Conservation (phyloP, 495 filamentous ascomycete genomes). For the Poronia punctata region DNA sequence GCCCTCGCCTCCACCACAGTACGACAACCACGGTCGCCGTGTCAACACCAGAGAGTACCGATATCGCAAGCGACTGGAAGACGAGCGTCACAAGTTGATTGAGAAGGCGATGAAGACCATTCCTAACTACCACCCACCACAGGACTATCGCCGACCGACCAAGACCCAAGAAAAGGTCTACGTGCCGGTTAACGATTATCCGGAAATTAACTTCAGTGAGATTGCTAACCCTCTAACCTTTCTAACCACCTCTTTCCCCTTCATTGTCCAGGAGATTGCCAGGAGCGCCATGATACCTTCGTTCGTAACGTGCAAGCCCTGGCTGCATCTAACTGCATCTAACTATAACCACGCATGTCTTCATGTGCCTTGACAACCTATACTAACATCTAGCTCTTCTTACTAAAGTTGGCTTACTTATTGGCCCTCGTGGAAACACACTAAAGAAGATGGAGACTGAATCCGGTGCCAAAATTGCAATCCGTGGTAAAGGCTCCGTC, state of each 20-base stretch:
- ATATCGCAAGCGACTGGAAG: slow-evolving; percentile 94
- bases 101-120: slow-evolving; percentile 98
- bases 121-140: slow-evolving; percentile 94
- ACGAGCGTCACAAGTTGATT: slow-evolving; percentile 95
- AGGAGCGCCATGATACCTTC: slow-evolving; percentile 22
- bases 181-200: slow-evolving; percentile 99
- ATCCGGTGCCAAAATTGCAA: slow-evolving; percentile 96
- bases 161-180: slow-evolving; percentile 99
- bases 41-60: slow-evolving; percentile 96
- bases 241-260: slow-evolving; percentile 54
- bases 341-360: slow-evolving; percentile 19
- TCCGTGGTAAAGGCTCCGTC: slow-evolving; percentile 97
- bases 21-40: slow-evolving; percentile 97
- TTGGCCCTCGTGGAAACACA: slow-evolving; percentile 98
- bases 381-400: slow-evolving; percentile 89
- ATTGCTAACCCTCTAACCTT: slow-evolving; percentile 97
- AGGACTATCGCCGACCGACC: slow-evolving; percentile 94
- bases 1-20: slow-evolving; percentile 90
- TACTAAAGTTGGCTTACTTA: slow-evolving; percentile 99
- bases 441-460: slow-evolving; percentile 99
- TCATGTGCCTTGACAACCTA: slow-evolving; percentile 37
- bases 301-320: slow-evolving; percentile 21
- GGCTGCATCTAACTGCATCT: slow-evolving; percentile 30
- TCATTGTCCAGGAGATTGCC: slow-evolving; percentile 31
- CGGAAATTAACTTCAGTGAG: slow-evolving; percentile 99